A percentile compares a stretch with the other conserved stretches of the same genome.
phyloP scores from a whole-genome alignment of 208 protist species.

The Leishmania mexicana region DNA sequence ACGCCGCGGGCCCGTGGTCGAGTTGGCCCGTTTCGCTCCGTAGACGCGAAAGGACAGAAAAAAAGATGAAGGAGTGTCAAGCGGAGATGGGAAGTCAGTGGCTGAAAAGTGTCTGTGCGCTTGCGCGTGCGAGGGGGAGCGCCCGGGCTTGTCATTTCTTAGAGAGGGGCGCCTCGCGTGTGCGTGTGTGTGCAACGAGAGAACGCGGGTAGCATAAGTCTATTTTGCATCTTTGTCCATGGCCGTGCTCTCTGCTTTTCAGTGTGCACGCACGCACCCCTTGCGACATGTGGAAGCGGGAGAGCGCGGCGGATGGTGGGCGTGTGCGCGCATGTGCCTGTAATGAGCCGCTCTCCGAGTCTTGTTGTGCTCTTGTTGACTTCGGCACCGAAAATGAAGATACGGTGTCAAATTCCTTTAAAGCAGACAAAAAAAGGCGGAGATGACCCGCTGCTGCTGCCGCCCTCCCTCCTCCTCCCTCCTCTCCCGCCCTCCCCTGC shows the following conservation, averaged over 20 bases:
- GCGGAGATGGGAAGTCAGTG: neutral
- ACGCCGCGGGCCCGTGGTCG: neutral
- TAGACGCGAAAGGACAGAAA: neutral
- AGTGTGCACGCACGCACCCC: neutral
- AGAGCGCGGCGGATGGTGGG: neutral
- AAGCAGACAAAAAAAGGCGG: no score
- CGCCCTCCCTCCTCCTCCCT: neutral
- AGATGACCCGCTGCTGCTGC: neutral
- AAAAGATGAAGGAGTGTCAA: neutral
- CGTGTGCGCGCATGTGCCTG: neutral
- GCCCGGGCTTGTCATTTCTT: neutral
- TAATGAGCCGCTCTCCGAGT: neutral
- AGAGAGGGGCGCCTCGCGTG: neutral
- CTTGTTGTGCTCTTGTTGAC: neutral
- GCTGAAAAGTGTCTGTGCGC: neutral
- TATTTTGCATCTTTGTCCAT: neutral
- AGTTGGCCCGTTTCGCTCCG: neutral
- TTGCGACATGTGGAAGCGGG: neutral
- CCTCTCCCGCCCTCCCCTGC: neutral
- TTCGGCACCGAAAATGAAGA: neutral
- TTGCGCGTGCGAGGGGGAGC: neutral
- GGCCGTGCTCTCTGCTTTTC: neutral
- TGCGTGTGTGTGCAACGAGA: neutral
- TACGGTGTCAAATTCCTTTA: neutral
- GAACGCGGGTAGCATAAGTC: neutral